Evolutionary conservation across 495 filamentous ascomycete genomes (phyloP), one percentile per base, ranked within the genome.

Genomic region (Penicillium samsonianum): DNA sequence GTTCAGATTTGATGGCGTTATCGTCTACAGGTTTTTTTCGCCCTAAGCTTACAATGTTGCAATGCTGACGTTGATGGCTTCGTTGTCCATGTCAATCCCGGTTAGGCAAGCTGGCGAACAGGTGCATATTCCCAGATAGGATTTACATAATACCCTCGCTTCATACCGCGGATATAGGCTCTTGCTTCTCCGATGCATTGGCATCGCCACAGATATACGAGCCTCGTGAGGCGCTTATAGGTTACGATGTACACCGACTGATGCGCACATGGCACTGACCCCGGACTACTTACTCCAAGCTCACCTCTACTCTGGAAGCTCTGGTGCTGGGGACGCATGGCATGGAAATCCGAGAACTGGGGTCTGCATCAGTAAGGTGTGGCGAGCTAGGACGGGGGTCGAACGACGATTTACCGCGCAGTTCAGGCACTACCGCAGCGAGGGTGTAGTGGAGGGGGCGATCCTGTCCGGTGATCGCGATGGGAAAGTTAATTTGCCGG

Each of bases 361-460:
- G 45, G 26, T 17, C 52, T 33, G 26, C 41, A 51, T 42, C 62
- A 50, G 63, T 50, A 65, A 60, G 63, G 63, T 60, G 57, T 35
- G 41, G 17, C 30, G 31, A 37, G 47, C 16, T 42, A 42, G 38
- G 23, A 53, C 55, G 52, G 45, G 55, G 45, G 55, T 20, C 38
- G 57, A 58, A 61, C 46, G 19, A 12, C 19, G 25, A 64, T 66
- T 58, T 56, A 58, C 63, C 63, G 53, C 63, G 55, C 65, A 59
- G 50, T 50, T 58, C 51, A 61, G 60, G 60, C 46, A 59, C 50
- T 30, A 20, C 55, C 43, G 33, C 26, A 33, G 48, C 11, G 59
- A 57, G 31, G 30, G 22, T 20, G 28, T 41, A n/a, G 44, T 53
- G 48, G 41, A 4, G 5, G 19, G 33, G 37, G 1, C 26, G 50